Conservation (phyloP, 108 stramenopile genomes). For the Chaetoceros muelleri region DNA sequence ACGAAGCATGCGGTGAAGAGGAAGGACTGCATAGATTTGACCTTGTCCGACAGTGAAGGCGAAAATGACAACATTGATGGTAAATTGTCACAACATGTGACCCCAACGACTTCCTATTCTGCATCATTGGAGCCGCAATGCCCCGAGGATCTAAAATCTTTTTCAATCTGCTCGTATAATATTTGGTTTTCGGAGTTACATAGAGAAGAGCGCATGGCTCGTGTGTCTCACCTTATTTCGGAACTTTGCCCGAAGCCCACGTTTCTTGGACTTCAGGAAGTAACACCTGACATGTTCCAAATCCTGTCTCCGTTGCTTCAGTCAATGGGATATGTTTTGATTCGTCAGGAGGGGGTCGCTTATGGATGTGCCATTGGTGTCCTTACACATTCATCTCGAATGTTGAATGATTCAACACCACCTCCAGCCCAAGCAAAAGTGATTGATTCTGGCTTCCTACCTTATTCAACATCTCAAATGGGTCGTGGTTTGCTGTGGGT, state of each 20-base stretch:
- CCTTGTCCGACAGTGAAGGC: neutral
- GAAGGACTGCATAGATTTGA: neutral
- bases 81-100: too few species aligned
- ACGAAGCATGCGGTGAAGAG: neutral
- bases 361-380: slow-evolving; percentile 40
- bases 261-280: slow-evolving; percentile 53
- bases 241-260: neutral
- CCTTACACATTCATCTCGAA: neutral
- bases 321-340: slow-evolving; percentile 20
- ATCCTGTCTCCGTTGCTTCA: slow-evolving; percentile 25
- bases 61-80: neutral
- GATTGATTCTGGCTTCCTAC: slow-evolving; percentile 18
- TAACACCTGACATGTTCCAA: slow-evolving; percentile 19
- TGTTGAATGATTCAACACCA: slow-evolving; percentile 5
- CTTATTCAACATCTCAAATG: slow-evolving; percentile 25
- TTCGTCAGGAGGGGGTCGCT: slow-evolving; percentile 12
- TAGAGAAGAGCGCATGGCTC: neutral
- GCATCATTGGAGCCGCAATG: neutral
- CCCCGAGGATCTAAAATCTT: neutral
- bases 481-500: slow-evolving; percentile 38
- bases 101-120: too few species aligned
- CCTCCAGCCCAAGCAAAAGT: neutral
- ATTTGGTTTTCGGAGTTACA: neutral
- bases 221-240: neutral
- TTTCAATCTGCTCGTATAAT: neutral